Conservation (phyloP, 2,329 filamentous ascomycete species). For the Stromatinia cepivora region DNA sequence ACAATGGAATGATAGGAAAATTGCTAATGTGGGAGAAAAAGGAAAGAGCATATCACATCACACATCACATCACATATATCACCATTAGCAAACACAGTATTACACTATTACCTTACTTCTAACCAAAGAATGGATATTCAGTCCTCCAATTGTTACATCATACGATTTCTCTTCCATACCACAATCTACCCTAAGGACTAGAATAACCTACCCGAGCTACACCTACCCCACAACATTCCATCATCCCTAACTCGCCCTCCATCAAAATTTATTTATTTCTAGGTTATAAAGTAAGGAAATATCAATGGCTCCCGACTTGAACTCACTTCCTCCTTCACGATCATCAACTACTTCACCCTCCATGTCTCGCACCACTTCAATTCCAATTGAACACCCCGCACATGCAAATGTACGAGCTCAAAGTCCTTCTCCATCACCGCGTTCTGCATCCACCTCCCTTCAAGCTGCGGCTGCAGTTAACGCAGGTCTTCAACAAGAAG, state of each 20-base stretch:
- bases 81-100: neutral
- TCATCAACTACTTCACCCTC: slow-evolving; percentile 41
- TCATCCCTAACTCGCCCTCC: neutral
- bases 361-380: slow-evolving; percentile 45
- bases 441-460: slow-evolving; percentile 68
- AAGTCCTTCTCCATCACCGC: slow-evolving; percentile 61
- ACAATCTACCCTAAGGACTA: neutral
- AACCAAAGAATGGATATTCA: neutral
- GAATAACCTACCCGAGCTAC: neutral
- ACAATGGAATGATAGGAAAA: neutral
- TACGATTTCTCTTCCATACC: neutral
- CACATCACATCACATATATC: too few species aligned
- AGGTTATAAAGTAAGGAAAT: neutral
- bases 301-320: slow-evolving; percentile 52
- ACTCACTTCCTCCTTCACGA: slow-evolving; percentile 56
- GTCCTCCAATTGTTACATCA: neutral
- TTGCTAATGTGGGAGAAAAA: neutral
- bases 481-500: slow-evolving; percentile 68
- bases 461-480: slow-evolving; percentile 78
- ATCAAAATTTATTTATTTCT: neutral
- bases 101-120: neutral
- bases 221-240: slow-evolving; percentile 9
- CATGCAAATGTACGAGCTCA: slow-evolving; percentile 43
- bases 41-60: neutral
- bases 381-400: slow-evolving; percentile 32